phyloP scores from a whole-genome alignment of 495 filamentous ascomycete species.

The Aspergillus panamensis region DNA sequence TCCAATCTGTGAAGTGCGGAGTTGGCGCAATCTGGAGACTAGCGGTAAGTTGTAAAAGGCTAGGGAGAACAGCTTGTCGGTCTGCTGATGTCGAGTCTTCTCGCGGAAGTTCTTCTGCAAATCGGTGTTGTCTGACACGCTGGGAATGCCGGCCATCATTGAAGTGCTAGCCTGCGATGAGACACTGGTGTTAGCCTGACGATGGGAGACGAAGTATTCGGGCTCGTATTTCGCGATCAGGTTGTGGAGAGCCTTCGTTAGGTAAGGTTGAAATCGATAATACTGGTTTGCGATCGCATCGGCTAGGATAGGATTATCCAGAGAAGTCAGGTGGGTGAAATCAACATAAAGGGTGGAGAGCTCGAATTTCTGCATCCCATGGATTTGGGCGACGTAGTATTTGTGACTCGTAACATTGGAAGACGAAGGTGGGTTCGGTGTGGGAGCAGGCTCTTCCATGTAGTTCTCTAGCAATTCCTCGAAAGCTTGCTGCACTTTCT shows the following conservation, averaged over 20 bases:
- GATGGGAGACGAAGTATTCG: constrained; percentile 86
- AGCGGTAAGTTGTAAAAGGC: constrained; percentile 96
- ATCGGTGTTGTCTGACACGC: constrained; percentile 54
- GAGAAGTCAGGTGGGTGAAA: constrained; percentile 75
- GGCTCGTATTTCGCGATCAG: constrained; percentile 92
- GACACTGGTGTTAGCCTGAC: constrained; percentile 65
- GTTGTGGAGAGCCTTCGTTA: constrained; percentile 85
- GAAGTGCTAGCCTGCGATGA: constrained; percentile 63
- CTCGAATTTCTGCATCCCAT: constrained; percentile 77
- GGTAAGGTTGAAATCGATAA: constrained; percentile 92
- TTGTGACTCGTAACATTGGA: constrained; percentile 76
- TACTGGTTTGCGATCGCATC: constrained; percentile 83
- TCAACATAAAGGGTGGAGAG: constrained; percentile 98
- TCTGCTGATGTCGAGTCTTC: constrained; percentile 89
- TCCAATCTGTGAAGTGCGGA: constrained; percentile 88
- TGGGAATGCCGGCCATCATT: constrained; percentile 55
- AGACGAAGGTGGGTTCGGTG: constrained; percentile 64
- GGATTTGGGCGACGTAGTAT: constrained; percentile 95
- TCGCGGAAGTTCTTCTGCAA: constrained; percentile 33
- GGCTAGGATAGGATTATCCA: constrained; percentile 69
- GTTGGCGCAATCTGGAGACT: constrained; percentile 83
- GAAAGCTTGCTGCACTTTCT: constrained; percentile 81
- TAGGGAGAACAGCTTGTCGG: constrained; percentile 90
- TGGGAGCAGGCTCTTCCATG: constrained; percentile 69
- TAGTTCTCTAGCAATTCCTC: constrained; percentile 86